Conservation (phyloP, 106 monocot genomes). For the Xerophyta viscosa region DNA sequence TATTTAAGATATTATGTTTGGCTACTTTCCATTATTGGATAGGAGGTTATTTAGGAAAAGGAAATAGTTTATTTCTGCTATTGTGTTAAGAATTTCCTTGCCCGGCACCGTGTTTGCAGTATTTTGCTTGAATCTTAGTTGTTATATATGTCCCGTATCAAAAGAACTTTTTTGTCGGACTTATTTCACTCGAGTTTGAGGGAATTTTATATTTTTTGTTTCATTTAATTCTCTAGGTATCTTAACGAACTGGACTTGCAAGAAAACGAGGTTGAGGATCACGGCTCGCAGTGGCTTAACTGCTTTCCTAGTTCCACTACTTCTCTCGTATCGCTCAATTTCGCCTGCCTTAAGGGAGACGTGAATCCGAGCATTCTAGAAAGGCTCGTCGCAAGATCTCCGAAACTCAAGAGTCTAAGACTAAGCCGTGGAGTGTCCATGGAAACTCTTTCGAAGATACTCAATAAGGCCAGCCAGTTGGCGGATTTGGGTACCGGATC, state of each 20-base stretch:
- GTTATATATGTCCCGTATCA: too few relatives aligned
- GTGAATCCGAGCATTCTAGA: conserved; percentile 17
- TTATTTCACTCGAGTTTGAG: not conserved
- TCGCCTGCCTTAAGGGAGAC: conserved; percentile 29
- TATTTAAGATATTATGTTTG: too few relatives aligned
- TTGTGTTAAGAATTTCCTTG: too few relatives aligned
- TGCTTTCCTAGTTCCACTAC: conserved; percentile 29
- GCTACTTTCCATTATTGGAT: too few relatives aligned
- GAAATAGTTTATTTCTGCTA: too few relatives aligned
- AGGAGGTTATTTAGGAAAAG: too few relatives aligned
- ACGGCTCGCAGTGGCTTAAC: conserved; percentile 23
- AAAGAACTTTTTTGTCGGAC: too few relatives aligned
- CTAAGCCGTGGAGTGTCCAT: conserved; percentile 13
- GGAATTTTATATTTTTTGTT: not conserved
- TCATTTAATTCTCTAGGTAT: not conserved
- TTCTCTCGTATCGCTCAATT: conserved; percentile 27
- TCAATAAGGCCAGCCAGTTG: conserved; percentile 18
- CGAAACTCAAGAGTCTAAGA: conserved; percentile 22
- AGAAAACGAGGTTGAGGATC: conserved; percentile 29
- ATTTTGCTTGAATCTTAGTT: too few relatives aligned
- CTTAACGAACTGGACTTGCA: conserved; percentile 30
- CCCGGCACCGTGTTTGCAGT: too few relatives aligned
- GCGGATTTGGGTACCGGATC: conserved; percentile 30
- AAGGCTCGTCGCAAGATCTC: conserved; percentile 21
- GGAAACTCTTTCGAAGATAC: conserved; percentile 16